phyloP scores from a whole-genome alignment of 768 basidiomycete genomes.

The Tricholoma matsutake region DNA sequence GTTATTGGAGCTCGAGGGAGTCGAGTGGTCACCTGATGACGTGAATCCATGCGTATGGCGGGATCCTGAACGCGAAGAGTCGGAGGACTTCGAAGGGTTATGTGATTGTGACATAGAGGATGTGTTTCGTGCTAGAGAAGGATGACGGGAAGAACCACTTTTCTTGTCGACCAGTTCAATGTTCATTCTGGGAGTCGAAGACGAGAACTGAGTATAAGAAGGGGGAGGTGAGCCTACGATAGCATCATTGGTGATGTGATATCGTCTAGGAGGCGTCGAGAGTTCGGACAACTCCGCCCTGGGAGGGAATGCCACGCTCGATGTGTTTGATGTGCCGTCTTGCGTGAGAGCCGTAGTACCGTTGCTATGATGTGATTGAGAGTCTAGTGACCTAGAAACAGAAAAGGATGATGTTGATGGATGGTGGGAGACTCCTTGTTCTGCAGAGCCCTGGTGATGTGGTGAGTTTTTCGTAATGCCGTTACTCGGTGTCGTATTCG shows the following conservation, averaged over 20 bases:
- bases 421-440: conserved; percentile 6
- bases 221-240: conserved; percentile 40
- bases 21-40: neutral
- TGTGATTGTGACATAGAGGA: conserved; percentile 8
- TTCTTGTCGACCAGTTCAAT: conserved; percentile 8
- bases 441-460: conserved; percentile 8
- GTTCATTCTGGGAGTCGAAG: conserved; percentile 1
- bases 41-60: neutral
- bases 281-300: conserved; percentile 1
- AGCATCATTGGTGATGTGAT: conserved; percentile 40
- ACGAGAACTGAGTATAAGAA: conserved; percentile 31
- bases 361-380: conserved; percentile 13
- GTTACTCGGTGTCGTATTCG: conserved; percentile 9
- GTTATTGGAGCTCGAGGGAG: conserved; percentile 1
- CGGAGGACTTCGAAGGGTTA: neutral
- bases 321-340: conserved; percentile 2
- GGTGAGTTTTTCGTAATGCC: conserved; percentile 1
- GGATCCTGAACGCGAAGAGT: conserved; percentile 2
- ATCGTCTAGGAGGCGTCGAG: conserved; percentile 35
- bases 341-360: conserved; percentile 8
- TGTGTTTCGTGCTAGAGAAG: neutral
- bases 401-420: conserved; percentile 19
- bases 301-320: neutral
- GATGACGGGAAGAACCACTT: neutral
- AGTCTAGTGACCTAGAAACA: conserved; percentile 20